Percentiles rank a stretch among this genome's conserved stretches.
Evolutionary conservation across 345 rosid genomes (phyloP).

Genomic region (Dimocarpus longan): DNA sequence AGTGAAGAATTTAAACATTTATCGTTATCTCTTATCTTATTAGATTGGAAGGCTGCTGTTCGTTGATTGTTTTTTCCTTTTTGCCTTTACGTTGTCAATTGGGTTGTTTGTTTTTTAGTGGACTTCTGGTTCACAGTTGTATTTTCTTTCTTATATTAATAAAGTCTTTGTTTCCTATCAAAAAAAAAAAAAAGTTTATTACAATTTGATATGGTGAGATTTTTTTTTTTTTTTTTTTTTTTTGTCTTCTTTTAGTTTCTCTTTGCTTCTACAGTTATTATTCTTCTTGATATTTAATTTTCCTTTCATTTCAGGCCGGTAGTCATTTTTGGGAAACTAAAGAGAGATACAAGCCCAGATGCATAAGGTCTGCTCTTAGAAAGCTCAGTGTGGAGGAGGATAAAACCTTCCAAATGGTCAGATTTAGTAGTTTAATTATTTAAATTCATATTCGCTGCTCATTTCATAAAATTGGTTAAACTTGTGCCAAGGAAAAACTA

Average conservation of each 20-base stretch:
- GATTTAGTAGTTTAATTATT: conserved; percentile 6
- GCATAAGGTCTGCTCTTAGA: conserved; percentile 50
- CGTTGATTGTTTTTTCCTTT: too few species aligned
- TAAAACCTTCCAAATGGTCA: conserved; percentile 53
- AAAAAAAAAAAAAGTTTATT: conserved; percentile 1
- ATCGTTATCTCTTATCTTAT: too few species aligned
- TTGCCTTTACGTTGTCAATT: too few species aligned
- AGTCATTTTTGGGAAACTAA: conserved; percentile 46
- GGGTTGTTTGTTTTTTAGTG: too few species aligned
- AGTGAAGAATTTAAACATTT: too few species aligned
- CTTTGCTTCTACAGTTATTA: not conserved
- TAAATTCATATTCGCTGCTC: not conserved
- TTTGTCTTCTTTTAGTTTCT: not conserved
- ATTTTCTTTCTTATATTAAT: too few species aligned
- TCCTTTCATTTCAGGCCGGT: conserved; percentile 40
- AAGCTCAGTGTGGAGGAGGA: conserved; percentile 49
- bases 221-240: not conserved
- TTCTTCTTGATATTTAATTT: not conserved
- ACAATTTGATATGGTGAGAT: not conserved
- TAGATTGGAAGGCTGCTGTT: too few species aligned
- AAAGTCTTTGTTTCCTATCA: too few species aligned
- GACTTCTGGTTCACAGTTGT: too few species aligned
- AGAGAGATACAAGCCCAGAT: conserved; percentile 42
- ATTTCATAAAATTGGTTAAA: not conserved
- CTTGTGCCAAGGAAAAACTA: not conserved